phyloP scores from a whole-genome alignment of 2,329 filamentous ascomycete species.

The Furcasterigmium sp. region DNA sequence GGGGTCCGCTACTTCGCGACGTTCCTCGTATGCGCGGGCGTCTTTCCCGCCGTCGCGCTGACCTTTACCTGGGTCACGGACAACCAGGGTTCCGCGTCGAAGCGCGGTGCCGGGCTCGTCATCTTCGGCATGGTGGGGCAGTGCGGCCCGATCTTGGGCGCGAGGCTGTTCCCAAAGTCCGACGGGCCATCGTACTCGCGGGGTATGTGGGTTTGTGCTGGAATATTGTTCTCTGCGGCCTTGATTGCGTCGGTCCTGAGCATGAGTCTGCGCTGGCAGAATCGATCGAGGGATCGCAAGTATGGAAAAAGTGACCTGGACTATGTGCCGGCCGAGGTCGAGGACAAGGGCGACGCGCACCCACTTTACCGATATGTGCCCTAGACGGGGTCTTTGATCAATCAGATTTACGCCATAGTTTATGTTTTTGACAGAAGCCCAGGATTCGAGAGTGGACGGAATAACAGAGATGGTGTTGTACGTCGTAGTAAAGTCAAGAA shows the following conservation, averaged over 20 bases:
- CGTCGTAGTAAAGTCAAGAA: too few relatives aligned
- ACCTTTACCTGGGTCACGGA: conserved; percentile 67
- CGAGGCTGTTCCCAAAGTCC: conserved; percentile 51
- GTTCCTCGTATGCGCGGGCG: conserved; percentile 37
- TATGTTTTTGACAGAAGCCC: too few relatives aligned
- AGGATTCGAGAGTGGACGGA: too few relatives aligned
- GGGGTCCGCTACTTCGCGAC: conserved; percentile 40
- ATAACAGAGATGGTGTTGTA: too few relatives aligned
- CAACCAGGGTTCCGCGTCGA: conserved; percentile 64
- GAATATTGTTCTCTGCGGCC: conserved; percentile 27
- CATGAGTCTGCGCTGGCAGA: conserved; percentile 9
- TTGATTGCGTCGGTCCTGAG: conserved; percentile 5
- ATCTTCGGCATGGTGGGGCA: conserved; percentile 56
- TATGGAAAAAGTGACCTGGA: conserved; percentile 10
- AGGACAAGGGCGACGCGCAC: conserved; percentile 8
- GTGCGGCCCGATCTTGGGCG: conserved; percentile 58
- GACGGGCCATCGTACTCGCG: conserved; percentile 30
- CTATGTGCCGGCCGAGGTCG: conserved; percentile 5
- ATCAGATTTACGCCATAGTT: too few relatives aligned
- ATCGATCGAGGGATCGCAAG: conserved; percentile 7
- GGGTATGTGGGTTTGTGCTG: conserved; percentile 32
- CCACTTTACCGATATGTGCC: conserved; percentile 8
- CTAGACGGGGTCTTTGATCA: too few relatives aligned
- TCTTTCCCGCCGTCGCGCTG: conserved; percentile 63
- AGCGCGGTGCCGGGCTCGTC: conserved; percentile 58